Base-by-base conservation (phyloP, 2,329 filamentous ascomycete genomes). In the Epichloe scottii region DNA sequence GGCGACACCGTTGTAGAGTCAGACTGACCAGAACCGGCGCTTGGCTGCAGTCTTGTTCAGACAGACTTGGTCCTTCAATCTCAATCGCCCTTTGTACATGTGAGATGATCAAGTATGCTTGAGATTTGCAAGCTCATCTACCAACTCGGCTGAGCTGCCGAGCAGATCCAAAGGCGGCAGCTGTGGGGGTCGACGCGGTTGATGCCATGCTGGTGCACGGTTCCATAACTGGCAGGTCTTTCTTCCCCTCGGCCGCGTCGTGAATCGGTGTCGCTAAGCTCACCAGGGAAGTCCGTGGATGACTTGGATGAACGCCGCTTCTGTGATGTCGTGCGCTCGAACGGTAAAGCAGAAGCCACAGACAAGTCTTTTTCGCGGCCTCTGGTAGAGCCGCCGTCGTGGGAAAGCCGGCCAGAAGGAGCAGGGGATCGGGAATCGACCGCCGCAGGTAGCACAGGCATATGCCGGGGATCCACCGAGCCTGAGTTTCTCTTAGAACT, bases 401-500 rank as follows among this genome's bases (percentile, higher is more conserved):
- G 39, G 37, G 52, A 56, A 19, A 38, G 55, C 33, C 39, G 55
- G 40, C 52, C 57, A 5, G 52, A 54, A 6, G 59, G 51, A 21
- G 53, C 56, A 4, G 55, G 50, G 26, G 59, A 53, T 19, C 19
- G 23, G 5, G 52, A 54, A 10, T 50, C 47, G 6, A 53, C n/a
- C 14, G 26, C n/a, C 14, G 26, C 44, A 17, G 46, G 50, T 4
- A 45, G 19, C 7, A 39, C n/a, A n/a, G 49, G 33, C 14, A 34
- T 10, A 12, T 63, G 63, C 33, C 59, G 57, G 50, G 56, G 62
- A 23, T 67, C 59, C n/a, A 63, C 65, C 33, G 58, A 61, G 40
- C 64, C 68, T 2, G 78, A 80, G 53, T 75, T 68, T 53, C 84
- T 76, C 62, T 81, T 82, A 0, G 86, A 89, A 62, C 84, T 89